Conservation (phyloP, 495 filamentous ascomycete species). For the Pyrenula aspistea region DNA sequence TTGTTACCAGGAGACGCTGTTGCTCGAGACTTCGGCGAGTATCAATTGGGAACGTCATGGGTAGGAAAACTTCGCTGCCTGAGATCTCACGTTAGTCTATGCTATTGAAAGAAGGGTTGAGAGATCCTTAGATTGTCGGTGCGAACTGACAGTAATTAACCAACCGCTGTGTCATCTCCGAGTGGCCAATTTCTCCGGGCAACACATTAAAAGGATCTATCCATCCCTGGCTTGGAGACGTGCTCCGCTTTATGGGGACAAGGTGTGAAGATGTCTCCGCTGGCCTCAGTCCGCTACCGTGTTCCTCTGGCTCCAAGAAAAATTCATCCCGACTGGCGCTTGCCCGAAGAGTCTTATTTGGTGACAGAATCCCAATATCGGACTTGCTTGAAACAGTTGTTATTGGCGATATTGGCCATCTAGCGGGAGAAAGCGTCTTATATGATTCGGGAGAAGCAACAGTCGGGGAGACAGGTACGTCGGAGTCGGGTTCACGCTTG, state of each 20-base stretch:
- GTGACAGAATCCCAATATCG: not conserved
- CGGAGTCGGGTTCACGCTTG: not conserved
- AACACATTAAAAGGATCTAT: conserved; percentile 20
- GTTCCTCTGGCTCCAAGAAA: too few species aligned
- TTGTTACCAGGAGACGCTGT: conserved; percentile 12
- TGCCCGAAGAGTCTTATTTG: too few species aligned
- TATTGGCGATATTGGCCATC: not conserved
- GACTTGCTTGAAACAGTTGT: not conserved
- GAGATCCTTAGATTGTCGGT: too few species aligned
- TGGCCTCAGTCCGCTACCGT: not conserved
- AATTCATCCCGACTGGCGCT: too few species aligned
- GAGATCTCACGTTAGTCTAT: too few species aligned
- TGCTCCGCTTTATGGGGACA: not conserved
- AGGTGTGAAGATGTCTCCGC: not conserved
- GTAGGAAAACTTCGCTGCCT: conserved; percentile 24
- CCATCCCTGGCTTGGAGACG: conserved; percentile 16
- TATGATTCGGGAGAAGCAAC: not conserved
- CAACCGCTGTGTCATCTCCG: conserved; percentile 13
- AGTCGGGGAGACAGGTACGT: too few species aligned
- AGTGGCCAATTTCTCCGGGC: conserved; percentile 14
- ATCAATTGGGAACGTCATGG: conserved; percentile 25
- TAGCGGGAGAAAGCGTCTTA: not conserved
- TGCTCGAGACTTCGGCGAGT: conserved; percentile 5
- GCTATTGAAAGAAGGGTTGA: too few species aligned
- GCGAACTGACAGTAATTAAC: conserved; percentile 21